A percentile compares a stretch with the other conserved stretches of the same genome.
phyloP scores from a whole-genome alignment of 2,329 filamentous ascomycete genomes.

The Xylaria sp. region DNA sequence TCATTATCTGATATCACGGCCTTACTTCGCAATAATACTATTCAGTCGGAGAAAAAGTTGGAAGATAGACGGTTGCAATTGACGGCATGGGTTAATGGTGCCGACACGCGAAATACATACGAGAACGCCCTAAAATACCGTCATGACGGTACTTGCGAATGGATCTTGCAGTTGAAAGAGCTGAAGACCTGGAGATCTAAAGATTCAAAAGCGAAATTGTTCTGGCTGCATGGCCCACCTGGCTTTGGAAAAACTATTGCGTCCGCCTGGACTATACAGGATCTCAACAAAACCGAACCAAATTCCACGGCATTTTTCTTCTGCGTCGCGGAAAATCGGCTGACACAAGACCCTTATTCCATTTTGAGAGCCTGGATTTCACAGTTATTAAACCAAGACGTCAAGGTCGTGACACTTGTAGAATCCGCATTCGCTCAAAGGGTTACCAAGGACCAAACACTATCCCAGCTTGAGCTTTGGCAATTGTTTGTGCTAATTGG shows the following conservation, averaged over 20 bases:
- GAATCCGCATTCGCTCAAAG: constrained; percentile 9
- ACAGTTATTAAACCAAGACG: constrained; percentile 6
- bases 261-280: constrained; percentile 9
- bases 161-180: constrained; percentile 6
- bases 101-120: constrained; percentile 7
- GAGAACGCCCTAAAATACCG: constrained; percentile 10
- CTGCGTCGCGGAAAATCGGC: constrained; percentile 10
- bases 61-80: constrained; percentile 3
- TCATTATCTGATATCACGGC: background rate
- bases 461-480: constrained; percentile 17
- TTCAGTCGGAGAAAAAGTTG: background rate
- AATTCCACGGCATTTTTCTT: constrained; percentile 13
- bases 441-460: background rate
- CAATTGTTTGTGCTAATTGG: constrained; percentile 15
- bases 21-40: background rate
- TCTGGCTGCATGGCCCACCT: constrained; percentile 12
- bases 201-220: background rate
- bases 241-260: constrained; percentile 10
- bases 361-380: constrained; percentile 8
- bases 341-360: constrained; percentile 13
- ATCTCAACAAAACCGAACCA: constrained; percentile 2
- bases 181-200: background rate
- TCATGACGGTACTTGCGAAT: constrained; percentile 6
- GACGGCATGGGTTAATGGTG: constrained; percentile 1
- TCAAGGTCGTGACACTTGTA: constrained; percentile 5